Evolutionary conservation across 768 basidiomycete genomes (phyloP), one percentile per base, ranked within the genome.

Genomic region (Daedaleopsis nitida): DNA sequence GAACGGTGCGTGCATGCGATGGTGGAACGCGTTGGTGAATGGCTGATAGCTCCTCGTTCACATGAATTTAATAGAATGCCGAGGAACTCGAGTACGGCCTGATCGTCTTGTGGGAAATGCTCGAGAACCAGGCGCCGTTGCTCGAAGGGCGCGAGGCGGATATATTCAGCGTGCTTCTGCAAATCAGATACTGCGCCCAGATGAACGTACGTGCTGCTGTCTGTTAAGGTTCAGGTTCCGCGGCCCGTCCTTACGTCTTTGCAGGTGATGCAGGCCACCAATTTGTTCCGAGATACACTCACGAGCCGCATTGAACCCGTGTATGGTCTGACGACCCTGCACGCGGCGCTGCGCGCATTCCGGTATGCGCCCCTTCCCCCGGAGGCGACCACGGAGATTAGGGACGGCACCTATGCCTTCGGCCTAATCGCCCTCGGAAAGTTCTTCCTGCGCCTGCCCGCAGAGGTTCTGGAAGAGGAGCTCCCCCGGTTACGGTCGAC

Each of bases 381-480:
- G 5, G 62, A 68, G 23, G 76, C 78, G 1, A 82, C 81, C 44
- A 75, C 72, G 34, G 83, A 85, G 38, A 77, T 81, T 56, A 90
- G 86, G 70, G 79, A 88, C 6, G 76, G 84, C 13, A 85, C 88
- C 0, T 87, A 88, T 70, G 91, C 91, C 5, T 94, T 93, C 73
- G 93, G 92, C 5, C 79, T 95, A 55, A 86, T 93, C 65, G 91
- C 89, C 0, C 73, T 95, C 13, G 92, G 90, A 38, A 93, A 91
- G 73, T 92, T 93, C 64, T 86, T 92, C 63, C 73, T 94, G 59
- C 85, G 88, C 38, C 79, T 95, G 17, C 93, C 93, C 16, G 80
- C 86, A 1, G 91, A 94, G 70, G 87, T 95, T 55, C 83, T 94
- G 21, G 92, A 94, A 73, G 93, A 95, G 66, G 92, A 94, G 66